Percentiles rank a stretch among this genome's conserved stretches.
Evolutionary conservation across 2,329 filamentous ascomycete genomes (phyloP).

Genomic region (Aspergillus pseudotamarii): DNA sequence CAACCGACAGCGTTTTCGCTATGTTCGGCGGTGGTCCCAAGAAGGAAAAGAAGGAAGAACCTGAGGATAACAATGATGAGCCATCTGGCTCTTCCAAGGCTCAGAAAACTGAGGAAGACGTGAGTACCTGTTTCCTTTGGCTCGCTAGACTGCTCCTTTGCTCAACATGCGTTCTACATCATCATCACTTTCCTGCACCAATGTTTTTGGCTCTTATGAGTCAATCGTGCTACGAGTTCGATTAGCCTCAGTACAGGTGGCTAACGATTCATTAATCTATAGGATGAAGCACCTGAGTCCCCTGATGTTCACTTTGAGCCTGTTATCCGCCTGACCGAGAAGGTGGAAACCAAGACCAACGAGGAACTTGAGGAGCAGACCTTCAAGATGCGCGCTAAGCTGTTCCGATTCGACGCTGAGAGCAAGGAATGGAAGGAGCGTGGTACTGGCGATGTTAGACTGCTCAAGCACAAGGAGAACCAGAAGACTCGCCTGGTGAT

Average conservation of each 20-base stretch:
- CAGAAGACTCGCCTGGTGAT: slow-evolving; percentile 97
- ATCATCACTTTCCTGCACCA: background rate
- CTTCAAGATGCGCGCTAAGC: slow-evolving; percentile 99
- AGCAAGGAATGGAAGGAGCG: slow-evolving; percentile 98
- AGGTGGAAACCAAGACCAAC: slow-evolving; percentile 96
- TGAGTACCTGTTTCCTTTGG: slow-evolving; percentile 45
- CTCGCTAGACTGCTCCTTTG: background rate
- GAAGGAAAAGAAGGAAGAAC: slow-evolving; percentile 90
- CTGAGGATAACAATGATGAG: slow-evolving; percentile 76
- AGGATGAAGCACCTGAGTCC: slow-evolving; percentile 79
- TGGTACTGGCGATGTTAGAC: slow-evolving; percentile 91
- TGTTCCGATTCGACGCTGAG: slow-evolving; percentile 96
- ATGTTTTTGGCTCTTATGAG: background rate
- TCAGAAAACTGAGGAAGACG: slow-evolving; percentile 63
- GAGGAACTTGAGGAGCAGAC: slow-evolving; percentile 96
- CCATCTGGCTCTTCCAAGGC: slow-evolving; percentile 87
- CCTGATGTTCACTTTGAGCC: slow-evolving; percentile 97
- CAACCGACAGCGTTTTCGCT: slow-evolving; percentile 73
- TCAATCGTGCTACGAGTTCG: background rate
- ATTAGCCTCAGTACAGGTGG: slow-evolving; percentile 5
- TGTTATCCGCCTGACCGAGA: slow-evolving; percentile 92
- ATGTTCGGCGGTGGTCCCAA: slow-evolving; percentile 98
- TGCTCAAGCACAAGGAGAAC: slow-evolving; percentile 99
- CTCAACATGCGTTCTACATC: background rate
- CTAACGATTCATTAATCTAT: slow-evolving; percentile 12